These are phyloP conservation scores for Exophiala sp. DNA, from an alignment of 2,329 filamentous ascomycete species.

Conservation along the genomic window DNA sequence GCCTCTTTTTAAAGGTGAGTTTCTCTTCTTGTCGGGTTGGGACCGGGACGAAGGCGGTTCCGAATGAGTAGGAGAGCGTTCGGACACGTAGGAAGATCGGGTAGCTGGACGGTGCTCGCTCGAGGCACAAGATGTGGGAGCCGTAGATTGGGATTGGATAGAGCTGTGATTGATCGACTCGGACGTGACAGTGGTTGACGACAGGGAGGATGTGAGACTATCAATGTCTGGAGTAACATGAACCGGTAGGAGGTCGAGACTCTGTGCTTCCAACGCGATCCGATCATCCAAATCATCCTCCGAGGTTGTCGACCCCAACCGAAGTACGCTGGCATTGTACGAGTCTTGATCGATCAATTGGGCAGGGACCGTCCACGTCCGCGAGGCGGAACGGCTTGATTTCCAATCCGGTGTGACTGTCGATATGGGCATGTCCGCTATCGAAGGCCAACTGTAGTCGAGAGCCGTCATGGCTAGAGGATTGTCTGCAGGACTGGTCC, in stretches of 20 bases:
- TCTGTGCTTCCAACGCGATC: conserved; percentile 37
- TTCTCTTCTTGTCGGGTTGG: conserved; percentile 20
- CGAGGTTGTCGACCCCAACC: conserved; percentile 33
- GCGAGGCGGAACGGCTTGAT: conserved; percentile 12
- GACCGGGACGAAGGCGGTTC: conserved; percentile 11
- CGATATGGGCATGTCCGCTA: conserved; percentile 4
- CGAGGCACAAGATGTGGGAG: conserved; percentile 28
- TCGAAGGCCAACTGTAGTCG: conserved; percentile 13
- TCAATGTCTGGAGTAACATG: conserved; percentile 36
- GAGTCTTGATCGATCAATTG: conserved; percentile 35
- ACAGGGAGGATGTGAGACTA: conserved; percentile 32
- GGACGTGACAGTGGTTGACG: conserved; percentile 25
- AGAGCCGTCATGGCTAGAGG: conserved; percentile 17
- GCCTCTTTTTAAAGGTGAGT: conserved; percentile 23
- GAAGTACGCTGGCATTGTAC: conserved; percentile 39
- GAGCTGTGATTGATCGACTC: conserved; percentile 22
- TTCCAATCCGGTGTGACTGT: conserved; percentile 11
- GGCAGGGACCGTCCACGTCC: conserved; percentile 10
- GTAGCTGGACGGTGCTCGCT: conserved; percentile 24
- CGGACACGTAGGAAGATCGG: conserved; percentile 14
- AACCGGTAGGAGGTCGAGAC: conserved; percentile 38
- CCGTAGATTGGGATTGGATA: conserved; percentile 27
- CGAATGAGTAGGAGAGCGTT: conserved; percentile 7
- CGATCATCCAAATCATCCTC: conserved; percentile 39
- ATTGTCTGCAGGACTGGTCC: conserved; percentile 4